Percentiles rank a stretch among this genome's conserved stretches.
Evolutionary conservation across 139 green algal species (phyloP).

Genomic region (Closterium sp.): DNA sequence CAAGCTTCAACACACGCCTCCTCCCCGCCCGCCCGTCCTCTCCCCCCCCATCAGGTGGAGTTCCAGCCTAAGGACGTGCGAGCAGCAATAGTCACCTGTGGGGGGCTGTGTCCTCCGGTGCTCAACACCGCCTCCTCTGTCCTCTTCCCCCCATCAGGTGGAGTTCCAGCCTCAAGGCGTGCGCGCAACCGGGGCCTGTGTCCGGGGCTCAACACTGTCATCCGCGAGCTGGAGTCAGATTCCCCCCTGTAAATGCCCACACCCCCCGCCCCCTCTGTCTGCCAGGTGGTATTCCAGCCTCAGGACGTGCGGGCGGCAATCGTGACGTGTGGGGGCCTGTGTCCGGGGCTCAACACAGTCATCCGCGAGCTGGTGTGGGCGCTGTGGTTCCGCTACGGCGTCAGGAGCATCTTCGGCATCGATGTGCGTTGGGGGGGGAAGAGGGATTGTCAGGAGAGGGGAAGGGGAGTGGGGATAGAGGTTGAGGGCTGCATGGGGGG

Average conservation of each 20-base stretch:
- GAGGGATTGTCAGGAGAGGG: no score
- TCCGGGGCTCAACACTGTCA: neutral
- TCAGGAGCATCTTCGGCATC: conserved; percentile 74
- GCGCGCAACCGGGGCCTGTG: neutral
- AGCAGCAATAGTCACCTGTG: no score
- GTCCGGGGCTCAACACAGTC: conserved; percentile 96
- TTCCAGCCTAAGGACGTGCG: no score
- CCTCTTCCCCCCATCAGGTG: neutral
- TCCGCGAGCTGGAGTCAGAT: no score
- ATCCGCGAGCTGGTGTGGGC: conserved; percentile 68
- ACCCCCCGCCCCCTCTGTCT: no score
- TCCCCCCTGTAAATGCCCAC: no score
- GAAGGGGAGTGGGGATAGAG: no score
- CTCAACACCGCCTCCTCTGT: neutral
- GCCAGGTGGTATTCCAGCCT: conserved; percentile 71
- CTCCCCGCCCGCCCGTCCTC: no score
- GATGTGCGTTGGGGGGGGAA: conserved; percentile 20
- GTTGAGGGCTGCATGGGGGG: no score
- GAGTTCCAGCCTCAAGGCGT: neutral
- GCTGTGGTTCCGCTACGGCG: conserved; percentile 54
- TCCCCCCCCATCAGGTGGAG: no score
- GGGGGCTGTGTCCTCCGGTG: no score
- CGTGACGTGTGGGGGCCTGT: conserved; percentile 96
- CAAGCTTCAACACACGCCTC: no score
- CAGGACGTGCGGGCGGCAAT: conserved; percentile 76